Conservation (phyloP, 2,329 filamentous ascomycete genomes). For the Aspergillus eucalypticola region DNA sequence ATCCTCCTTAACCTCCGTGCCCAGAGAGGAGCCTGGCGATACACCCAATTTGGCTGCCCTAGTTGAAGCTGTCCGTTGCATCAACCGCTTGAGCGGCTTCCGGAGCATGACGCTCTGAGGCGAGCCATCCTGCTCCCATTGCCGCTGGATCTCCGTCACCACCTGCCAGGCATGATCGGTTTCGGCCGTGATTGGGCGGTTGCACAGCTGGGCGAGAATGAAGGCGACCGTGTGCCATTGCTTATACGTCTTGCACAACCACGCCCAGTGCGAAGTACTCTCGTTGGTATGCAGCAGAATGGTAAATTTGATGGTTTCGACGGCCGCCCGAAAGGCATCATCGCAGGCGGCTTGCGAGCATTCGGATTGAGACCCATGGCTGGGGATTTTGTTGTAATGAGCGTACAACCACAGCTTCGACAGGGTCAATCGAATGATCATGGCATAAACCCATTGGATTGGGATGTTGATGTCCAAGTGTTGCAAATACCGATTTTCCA, state of each 20-base stretch:
- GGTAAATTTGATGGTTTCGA: slow-evolving; percentile 67
- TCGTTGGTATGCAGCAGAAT: slow-evolving; percentile 61
- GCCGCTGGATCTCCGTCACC: slow-evolving; percentile 23
- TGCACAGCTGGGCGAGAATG: slow-evolving; percentile 55
- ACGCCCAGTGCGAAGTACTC: slow-evolving; percentile 55
- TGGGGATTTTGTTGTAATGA: slow-evolving; percentile 15
- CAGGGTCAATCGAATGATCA: slow-evolving; percentile 65
- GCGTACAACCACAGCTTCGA: slow-evolving; percentile 64
- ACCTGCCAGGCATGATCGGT: slow-evolving; percentile 28
- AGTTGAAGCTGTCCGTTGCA: slow-evolving; percentile 15
- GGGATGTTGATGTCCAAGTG: slow-evolving; percentile 43
- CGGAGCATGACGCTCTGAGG: slow-evolving; percentile 15
- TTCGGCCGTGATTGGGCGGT: slow-evolving; percentile 20
- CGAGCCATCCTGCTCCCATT: slow-evolving; percentile 14
- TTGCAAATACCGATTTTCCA: slow-evolving; percentile 23
- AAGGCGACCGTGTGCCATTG: slow-evolving; percentile 60
- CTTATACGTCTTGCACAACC: slow-evolving; percentile 59
- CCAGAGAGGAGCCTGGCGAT: background rate
- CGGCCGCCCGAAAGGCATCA: slow-evolving; percentile 62
- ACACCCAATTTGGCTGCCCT: background rate
- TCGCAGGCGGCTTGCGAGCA: slow-evolving; percentile 43
- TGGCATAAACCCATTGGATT: slow-evolving; percentile 63
- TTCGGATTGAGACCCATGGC: background rate
- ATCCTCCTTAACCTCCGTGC: background rate
- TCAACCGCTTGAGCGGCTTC: slow-evolving; percentile 19